Percentiles rank a stretch among this genome's conserved stretches.
Conservation (phyloP, 148 eudicot genomes). For the Bassia scoparia region DNA sequence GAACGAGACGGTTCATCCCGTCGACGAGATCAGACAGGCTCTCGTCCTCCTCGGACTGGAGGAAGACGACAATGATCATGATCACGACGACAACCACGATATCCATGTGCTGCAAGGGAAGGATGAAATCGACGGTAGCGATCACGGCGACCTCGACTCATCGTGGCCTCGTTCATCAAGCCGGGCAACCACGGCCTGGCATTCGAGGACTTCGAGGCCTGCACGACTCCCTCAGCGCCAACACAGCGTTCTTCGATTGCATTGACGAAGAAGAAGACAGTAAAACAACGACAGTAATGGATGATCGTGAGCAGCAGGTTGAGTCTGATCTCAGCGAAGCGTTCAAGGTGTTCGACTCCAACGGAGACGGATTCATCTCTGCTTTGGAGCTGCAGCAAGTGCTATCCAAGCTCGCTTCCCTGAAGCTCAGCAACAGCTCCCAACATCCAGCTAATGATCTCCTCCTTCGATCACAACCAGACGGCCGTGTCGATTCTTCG, state of each 20-base stretch:
- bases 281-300: neutral
- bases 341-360: constrained; percentile 78
- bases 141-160: constrained; percentile 41
- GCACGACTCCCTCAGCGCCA: constrained; percentile 51
- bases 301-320: constrained; percentile 23
- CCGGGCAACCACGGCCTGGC: constrained; percentile 46
- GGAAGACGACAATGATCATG: constrained; percentile 21
- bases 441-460: constrained; percentile 64
- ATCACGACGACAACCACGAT: too few relatives aligned
- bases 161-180: constrained; percentile 42
- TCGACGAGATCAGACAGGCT: constrained; percentile 60
- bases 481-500: constrained; percentile 73
- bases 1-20: constrained; percentile 59
- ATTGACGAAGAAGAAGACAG: neutral
- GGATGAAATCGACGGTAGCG: too few relatives aligned
- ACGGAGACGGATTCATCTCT: constrained; percentile 86
- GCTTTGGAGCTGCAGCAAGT: constrained; percentile 70
- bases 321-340: constrained; percentile 80
- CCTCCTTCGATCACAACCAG: constrained; percentile 62
- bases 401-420: constrained; percentile 53
- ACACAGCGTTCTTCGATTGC: constrained; percentile 34
- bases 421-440: constrained; percentile 52
- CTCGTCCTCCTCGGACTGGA: constrained; percentile 57
- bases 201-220: constrained; percentile 61
- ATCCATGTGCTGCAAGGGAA: too few relatives aligned